These are phyloP conservation scores for Liquidambar formosana DNA, from an alignment of 164 flowering plant genomes.

Conservation along the genomic window DNA sequence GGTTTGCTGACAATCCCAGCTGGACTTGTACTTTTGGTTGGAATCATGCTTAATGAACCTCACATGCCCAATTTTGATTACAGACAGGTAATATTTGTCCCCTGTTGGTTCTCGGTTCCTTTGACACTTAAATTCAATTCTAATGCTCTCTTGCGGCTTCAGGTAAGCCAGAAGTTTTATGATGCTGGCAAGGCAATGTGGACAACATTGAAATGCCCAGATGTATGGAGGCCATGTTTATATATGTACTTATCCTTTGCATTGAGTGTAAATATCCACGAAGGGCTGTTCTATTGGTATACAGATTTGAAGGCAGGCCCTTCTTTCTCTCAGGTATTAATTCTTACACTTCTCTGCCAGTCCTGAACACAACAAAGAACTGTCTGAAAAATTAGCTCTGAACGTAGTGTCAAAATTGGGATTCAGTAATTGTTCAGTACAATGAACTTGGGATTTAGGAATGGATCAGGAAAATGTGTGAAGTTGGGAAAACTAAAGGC, in stretches of 20 bases:
- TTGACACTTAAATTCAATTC: neutral
- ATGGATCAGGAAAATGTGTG: too few relatives aligned
- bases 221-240: constrained; percentile 92
- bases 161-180: constrained; percentile 66
- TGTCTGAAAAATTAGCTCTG: too few relatives aligned
- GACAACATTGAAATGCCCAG: constrained; percentile 67
- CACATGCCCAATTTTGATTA: constrained; percentile 52
- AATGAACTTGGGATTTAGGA: too few relatives aligned
- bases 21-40: constrained; percentile 62
- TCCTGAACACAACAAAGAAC: neutral
- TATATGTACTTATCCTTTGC: constrained; percentile 88
- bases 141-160: constrained; percentile 12
- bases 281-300: constrained; percentile 94
- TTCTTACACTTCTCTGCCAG: neutral
- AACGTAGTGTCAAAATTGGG: neutral
- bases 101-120: neutral
- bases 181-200: constrained; percentile 80
- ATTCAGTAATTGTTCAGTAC: neutral
- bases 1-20: constrained; percentile 77
- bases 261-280: constrained; percentile 65
- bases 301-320: constrained; percentile 86
- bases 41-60: constrained; percentile 63
- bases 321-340: constrained; percentile 80
- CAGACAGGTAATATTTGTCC: constrained; percentile 47
- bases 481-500: neutral